Base-by-base conservation (phyloP, 116 monocot genomes). In the Iris pallida region DNA sequence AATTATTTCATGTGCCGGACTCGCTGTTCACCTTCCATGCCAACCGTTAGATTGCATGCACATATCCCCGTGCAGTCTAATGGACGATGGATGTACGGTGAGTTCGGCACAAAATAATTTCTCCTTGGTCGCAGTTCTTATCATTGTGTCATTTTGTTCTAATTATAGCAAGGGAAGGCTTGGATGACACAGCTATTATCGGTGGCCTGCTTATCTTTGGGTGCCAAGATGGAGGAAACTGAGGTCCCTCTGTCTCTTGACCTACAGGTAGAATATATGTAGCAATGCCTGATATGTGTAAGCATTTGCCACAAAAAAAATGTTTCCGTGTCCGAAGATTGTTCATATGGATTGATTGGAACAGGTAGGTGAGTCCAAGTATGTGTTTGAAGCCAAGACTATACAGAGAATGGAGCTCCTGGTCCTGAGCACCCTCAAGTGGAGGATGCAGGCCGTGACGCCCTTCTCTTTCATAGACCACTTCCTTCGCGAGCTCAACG, bases 391-490 rank as follows among this genome's bases (percentile, higher is more conserved):
- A 55, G 54, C 71, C 1, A 65, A 53, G 10, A 72, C 75, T 16
- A 81, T 81, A 5, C 71, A 72, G 13, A 81, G 72, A 53, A 81
- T 81, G 81, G 81, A 81, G 49, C 67, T 72, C 45, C 30, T 81
- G 19, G 76, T 81, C 8, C 76, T 81, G 6, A 68, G 72, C 63
- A 76, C 72, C 2, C 76, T 81, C 53, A 72, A 81, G n/a, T 81
- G 81, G 81, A 81, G 81, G 54, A 75, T 75, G 76, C 76, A 81
- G 49, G 61, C 81, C 49, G 81, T 81, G 59, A 71, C 81, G 0
- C 81, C 81, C 7, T 81, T 81, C 54, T 68, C 81, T 19, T 81
- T 72, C 66, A 51, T 81, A 18, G 71, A 68, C 63, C 62, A 72
- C 59, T 81, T 76, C 51, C 72, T 76, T 19, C 20, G 64, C 61